These are phyloP conservation scores for Chlamydomonas incerta DNA, from an alignment of 139 green algal species.

Conservation along the genomic window DNA sequence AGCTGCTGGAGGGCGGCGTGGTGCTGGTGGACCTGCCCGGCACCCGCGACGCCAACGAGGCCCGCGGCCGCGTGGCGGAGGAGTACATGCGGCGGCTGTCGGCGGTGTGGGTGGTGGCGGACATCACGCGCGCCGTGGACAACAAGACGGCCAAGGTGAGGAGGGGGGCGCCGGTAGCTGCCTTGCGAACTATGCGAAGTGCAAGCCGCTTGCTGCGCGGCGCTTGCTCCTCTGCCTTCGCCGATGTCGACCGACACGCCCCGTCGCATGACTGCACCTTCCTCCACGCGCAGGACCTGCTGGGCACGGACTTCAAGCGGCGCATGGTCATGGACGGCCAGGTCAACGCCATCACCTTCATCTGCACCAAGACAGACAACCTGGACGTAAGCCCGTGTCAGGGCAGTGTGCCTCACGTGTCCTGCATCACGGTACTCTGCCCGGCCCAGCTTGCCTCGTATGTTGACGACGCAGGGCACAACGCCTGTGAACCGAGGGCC, in stretches of 20 bases:
- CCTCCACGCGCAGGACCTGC: conserved; percentile 16
- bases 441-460: too few relatives aligned
- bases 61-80: conserved; percentile 51
- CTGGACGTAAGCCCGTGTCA: not conserved
- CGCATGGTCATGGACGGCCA: conserved; percentile 36
- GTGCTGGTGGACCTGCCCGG: conserved; percentile 58
- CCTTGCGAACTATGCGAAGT: too few relatives aligned
- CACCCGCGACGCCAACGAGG: conserved; percentile 53
- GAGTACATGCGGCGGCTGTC: conserved; percentile 46
- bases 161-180: too few relatives aligned
- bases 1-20: conserved; percentile 39
- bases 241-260: too few relatives aligned
- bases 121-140: conserved; percentile 55
- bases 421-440: too few relatives aligned
- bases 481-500: too few relatives aligned
- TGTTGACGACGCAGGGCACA: too few relatives aligned
- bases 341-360: not conserved
- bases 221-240: too few relatives aligned
- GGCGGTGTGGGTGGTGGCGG: conserved; percentile 55
- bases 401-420: too few relatives aligned
- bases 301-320: conserved; percentile 13
- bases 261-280: too few relatives aligned
- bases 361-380: conserved; percentile 17
- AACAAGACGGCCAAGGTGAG: conserved; percentile 54
- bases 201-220: too few relatives aligned